A percentile compares a stretch with the other conserved stretches of the same genome.
These are phyloP conservation scores for Zopfia rhizophila DNA, from an alignment of 2,329 filamentous ascomycete species.

Conservation along the genomic window DNA sequence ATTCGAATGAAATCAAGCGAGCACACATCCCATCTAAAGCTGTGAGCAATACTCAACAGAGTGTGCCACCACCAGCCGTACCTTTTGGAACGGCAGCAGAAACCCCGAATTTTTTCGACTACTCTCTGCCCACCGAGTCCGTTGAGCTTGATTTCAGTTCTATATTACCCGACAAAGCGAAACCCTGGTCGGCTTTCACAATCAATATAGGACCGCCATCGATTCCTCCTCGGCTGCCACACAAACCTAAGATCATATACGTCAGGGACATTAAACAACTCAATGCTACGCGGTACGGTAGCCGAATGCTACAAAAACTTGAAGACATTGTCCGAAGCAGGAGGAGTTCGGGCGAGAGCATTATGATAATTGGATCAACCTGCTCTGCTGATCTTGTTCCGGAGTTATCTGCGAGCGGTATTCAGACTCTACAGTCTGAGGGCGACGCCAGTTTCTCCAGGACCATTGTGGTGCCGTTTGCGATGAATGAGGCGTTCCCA, in stretches of 20 bases:
- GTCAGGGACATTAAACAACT: constrained; percentile 85
- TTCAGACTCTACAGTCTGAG: constrained; percentile 59
- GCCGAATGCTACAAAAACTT: constrained; percentile 74
- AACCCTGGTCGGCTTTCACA: constrained; percentile 24
- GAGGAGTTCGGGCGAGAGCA: constrained; percentile 75
- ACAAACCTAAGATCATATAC: constrained; percentile 74
- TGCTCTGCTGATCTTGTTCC: constrained; percentile 62
- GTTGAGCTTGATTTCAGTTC: constrained; percentile 36
- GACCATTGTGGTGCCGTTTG: constrained; percentile 46
- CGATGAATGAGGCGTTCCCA: constrained; percentile 21
- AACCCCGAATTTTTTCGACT: constrained; percentile 43
- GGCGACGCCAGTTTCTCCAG: constrained; percentile 44
- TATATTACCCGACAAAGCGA: constrained; percentile 30
- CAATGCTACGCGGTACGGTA: constrained; percentile 73
- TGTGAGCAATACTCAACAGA: background rate
- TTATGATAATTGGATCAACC: constrained; percentile 84
- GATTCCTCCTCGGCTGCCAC: constrained; percentile 26
- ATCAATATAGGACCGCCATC: constrained; percentile 32
- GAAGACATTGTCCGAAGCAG: constrained; percentile 76
- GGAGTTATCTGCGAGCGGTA: constrained; percentile 54
- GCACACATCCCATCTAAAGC: constrained; percentile 14
- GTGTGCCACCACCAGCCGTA: background rate
- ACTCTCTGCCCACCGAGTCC: constrained; percentile 32
- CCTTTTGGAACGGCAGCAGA: background rate
- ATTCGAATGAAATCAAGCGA: constrained; percentile 44